Evolutionary conservation across 495 filamentous ascomycete species (phyloP).

Genomic region (Talaromyces stipitatus): DNA sequence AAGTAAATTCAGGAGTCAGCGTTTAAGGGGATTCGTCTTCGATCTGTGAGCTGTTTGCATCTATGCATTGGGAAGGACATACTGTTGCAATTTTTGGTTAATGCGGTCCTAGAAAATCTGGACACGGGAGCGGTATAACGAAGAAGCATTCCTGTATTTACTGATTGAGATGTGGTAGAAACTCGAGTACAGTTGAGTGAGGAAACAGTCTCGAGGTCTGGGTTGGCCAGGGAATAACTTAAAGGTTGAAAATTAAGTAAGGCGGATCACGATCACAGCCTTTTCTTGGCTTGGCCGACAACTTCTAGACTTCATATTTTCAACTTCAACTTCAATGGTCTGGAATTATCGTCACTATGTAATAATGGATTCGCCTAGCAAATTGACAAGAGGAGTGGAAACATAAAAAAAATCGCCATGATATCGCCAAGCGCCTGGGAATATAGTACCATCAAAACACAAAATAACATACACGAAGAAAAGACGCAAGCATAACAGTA

Average conservation of each 20-base stretch:
- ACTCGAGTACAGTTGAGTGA: too few relatives aligned
- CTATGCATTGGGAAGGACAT: not conserved
- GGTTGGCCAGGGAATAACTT: not conserved
- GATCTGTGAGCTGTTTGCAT: not conserved
- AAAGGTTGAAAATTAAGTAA: not conserved
- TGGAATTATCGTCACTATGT: not conserved
- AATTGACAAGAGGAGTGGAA: not conserved
- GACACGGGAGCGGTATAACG: not conserved
- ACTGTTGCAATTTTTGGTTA: not conserved
- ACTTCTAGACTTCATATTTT: not conserved
- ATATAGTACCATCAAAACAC: not conserved
- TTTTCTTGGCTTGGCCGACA: not conserved
- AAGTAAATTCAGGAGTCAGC: not conserved
- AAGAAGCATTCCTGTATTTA: not conserved
- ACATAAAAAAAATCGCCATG: not conserved
- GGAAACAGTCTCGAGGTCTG: not conserved
- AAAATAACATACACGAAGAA: not conserved
- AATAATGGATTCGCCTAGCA: not conserved
- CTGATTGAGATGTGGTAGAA: too few relatives aligned
- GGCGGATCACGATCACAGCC: too few relatives aligned
- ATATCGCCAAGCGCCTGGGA: conserved; percentile 1
- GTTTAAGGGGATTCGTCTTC: not conserved
- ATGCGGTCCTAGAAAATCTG: not conserved
- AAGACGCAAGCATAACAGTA: not conserved
- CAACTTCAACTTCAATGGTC: not conserved